phyloP scores from a whole-genome alignment of 345 rosid genomes.

The Murraya paniculata region DNA sequence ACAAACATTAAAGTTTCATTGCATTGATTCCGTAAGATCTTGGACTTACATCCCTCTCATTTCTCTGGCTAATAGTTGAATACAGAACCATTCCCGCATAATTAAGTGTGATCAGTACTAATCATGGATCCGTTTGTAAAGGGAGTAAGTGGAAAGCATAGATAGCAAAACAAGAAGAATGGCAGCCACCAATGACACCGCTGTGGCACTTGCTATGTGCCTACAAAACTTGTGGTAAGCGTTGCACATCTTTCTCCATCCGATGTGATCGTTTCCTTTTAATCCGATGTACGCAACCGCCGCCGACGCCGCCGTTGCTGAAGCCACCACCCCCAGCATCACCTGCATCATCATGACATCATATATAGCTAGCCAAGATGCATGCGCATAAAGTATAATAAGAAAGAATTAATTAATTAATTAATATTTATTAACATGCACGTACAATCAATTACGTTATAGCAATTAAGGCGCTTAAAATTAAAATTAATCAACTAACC shows the following conservation, averaged over 20 bases:
- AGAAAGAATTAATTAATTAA: no score
- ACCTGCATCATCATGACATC: constrained; percentile 38
- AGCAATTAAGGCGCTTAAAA: not conserved
- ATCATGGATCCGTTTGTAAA: constrained; percentile 35
- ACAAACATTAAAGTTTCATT: no score
- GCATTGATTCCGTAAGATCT: no score
- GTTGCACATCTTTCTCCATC: constrained; percentile 59
- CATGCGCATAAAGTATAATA: no score
- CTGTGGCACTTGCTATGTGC: constrained; percentile 45
- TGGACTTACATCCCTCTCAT: no score
- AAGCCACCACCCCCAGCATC: constrained; percentile 65
- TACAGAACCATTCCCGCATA: no score
- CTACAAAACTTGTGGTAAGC: constrained; percentile 59
- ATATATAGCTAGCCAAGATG: no score
- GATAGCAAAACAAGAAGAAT: constrained; percentile 58
- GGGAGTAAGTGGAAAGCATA: constrained; percentile 42
- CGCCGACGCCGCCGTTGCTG: constrained; percentile 77
- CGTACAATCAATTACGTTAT: no score
- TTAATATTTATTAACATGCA: no score
- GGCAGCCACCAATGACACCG: constrained; percentile 48
- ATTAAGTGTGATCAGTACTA: not conserved
- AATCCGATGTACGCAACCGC: constrained; percentile 68
- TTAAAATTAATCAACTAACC: constrained; percentile 28
- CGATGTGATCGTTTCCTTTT: constrained; percentile 53
- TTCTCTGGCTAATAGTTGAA: no score